Evolutionary conservation across 192 early-diverging fungal genomes (phyloP).

Genomic region (Coemansia sp.): DNA sequence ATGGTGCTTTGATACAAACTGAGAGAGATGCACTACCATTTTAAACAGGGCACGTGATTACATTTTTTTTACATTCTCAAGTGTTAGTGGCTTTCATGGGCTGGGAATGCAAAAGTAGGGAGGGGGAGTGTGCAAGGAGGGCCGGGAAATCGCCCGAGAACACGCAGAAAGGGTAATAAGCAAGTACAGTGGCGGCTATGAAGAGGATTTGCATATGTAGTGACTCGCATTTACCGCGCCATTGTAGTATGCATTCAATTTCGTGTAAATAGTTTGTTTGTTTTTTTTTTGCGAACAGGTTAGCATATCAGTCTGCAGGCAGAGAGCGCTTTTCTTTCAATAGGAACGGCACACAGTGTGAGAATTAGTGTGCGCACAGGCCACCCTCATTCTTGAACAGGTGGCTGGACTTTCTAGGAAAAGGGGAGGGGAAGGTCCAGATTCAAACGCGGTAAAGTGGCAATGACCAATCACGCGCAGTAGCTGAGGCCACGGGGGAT

Average conservation of each 20-base stretch:
- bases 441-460: background rate
- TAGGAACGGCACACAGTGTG: background rate
- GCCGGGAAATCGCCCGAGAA: background rate
- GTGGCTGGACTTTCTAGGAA: background rate
- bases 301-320: background rate
- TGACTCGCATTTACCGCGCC: background rate
- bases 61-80: background rate
- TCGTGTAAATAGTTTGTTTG: background rate
- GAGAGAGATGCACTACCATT: conserved; percentile 12
- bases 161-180: too few species aligned
- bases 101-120: background rate
- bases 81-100: background rate
- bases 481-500: background rate
- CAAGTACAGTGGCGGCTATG: too few species aligned
- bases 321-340: background rate
- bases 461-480: background rate
- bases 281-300: too few species aligned
- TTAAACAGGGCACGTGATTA: conserved; percentile 1
- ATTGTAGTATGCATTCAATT: background rate
- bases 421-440: background rate
- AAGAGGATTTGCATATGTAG: background rate
- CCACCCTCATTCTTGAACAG: background rate
- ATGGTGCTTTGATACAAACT: conserved; percentile 34
- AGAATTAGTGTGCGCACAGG: background rate
- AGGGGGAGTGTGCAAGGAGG: background rate